Conservation (phyloP, 1,284 basidiomycete species). For the Pascua guehoae region DNA sequence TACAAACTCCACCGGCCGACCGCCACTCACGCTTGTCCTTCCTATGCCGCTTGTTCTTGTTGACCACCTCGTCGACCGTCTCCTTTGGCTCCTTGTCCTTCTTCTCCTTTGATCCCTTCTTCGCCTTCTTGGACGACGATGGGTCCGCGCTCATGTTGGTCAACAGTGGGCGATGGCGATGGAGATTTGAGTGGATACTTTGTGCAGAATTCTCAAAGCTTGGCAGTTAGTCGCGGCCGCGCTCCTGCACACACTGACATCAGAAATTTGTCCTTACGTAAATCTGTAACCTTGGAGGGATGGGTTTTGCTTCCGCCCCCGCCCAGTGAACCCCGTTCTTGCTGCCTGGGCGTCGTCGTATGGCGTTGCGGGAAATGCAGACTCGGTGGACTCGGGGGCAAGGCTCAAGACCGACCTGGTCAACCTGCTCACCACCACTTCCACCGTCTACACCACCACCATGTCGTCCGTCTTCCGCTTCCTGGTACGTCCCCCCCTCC, state of each 20-base stretch:
- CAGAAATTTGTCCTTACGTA: background rate
- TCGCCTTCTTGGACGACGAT: conserved; percentile 13
- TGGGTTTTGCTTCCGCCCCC: background rate
- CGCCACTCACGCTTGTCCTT: conserved; percentile 79
- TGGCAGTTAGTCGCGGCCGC: background rate
- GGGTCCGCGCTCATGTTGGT: conserved; percentile 3
- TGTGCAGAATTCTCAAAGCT: background rate
- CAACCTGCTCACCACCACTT: background rate
- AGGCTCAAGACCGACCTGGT: no score
- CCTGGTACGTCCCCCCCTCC: conserved; percentile 1
- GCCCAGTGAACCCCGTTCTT: no score
- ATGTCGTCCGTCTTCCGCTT: conserved; percentile 38
- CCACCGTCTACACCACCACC: conserved; percentile 4
- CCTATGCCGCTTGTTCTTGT: conserved; percentile 80
- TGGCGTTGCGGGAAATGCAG: background rate
- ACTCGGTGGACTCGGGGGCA: no score
- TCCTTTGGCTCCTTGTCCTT: conserved; percentile 20
- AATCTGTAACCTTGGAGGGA: background rate
- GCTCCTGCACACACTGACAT: background rate
- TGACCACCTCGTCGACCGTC: conserved; percentile 47
- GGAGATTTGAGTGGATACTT: background rate
- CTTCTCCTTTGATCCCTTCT: background rate
- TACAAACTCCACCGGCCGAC: background rate
- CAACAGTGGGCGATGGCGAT: background rate
- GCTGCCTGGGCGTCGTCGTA: background rate